Evolutionary conservation across 176 grass and related monocot genomes (phyloP), one percentile per base, ranked within the genome.

Genomic region (Oryza officinalis): DNA sequence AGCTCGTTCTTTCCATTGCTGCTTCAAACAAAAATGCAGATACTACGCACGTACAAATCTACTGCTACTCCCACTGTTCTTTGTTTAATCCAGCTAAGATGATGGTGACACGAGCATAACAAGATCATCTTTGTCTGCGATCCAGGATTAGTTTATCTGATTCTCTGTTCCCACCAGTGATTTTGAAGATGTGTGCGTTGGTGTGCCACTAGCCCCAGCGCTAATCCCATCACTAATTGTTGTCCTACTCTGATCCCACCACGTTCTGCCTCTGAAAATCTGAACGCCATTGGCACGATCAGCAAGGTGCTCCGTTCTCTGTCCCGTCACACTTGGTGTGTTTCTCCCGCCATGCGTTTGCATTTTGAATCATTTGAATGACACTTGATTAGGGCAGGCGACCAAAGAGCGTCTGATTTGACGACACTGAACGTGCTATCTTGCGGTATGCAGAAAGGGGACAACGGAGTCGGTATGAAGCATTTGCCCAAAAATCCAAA

Each of bases 191-290:
- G 46, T 27, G n/a, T 69, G 63, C 25, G 4, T 71, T 38, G 11
- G 50, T 76, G 64, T 23, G 32, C 66, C 78, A 66, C 88, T 54
- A 57, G 20, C 7, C 22, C 20, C 8, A 25, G 25, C 66, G 0
- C 27, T 43, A 69, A 89, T 86, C 88, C 72, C 72, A 66, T 46
- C 57, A 25, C 31, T 77, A 85, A 81, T 63, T 23, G 6, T 69
- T 23, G 6, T 25, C 14, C 47, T 0, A 10, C 0, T 78, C 69
- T 13, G n/a, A 57, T 75, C 74, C 79, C 74, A 67, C 74, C 75
- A 88, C 30, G 27, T 47, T 40, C 7, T 28, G 72, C 47, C 52
- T 37, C 32, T 17, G 13, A 20, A 49, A 49, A 6, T 49, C n/a
- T 1, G 2, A 54, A 20, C 57, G 0, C 57, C 77, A 70, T 65